Evolutionary conservation across 257 asterid genomes (phyloP), one percentile per base, ranked within the genome.

Genomic region (Scutellaria baicalensis): DNA sequence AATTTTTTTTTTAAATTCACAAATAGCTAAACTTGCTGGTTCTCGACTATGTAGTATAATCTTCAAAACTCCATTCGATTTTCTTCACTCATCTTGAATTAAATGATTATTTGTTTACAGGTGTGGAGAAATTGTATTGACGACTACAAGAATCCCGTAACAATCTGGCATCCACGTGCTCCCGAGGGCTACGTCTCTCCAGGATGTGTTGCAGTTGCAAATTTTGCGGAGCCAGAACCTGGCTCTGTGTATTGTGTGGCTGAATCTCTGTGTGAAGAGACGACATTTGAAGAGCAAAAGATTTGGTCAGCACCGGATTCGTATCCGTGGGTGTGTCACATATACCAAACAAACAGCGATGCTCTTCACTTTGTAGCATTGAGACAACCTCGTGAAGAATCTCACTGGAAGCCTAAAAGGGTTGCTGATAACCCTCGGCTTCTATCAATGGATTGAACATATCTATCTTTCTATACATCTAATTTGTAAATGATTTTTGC

Each of bases 141-240:
- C 69, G 99, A 91, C 72, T 94, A 88, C 78, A 80, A 74, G 39
- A 70, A 68, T 64, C 84, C 86, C 1, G 90, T 94, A 59, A 88
- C 99, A 35, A 88, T 94, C 43, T 94, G 99, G 99, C 95, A 77
- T 48, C 97, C 99, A 20, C 96, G 97, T 59, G 89, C 99, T 3
- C 97, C 99, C 0, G 89, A 85, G 74, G 99, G 99, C 50, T 94
- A 82, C 18, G 87, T 86, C 39, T 83, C 97, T 23, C 93, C 78
- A 0, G 99, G 99, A 27, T 94, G 92, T 63, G 84, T 94, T 45
- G 97, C 85, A 4, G 92, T 89, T 1, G 78, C 89, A 23, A 36
- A 73, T 56, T 91, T 80, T 67, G 68, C 72, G 4, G 99, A 94
- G 81, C 99, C 99, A 20, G 96, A 89, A 64, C 79, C 82, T 39